A percentile compares a stretch with the other conserved stretches of the same genome.
phyloP scores from a whole-genome alignment of 1,284 basidiomycete species.

The Ceratobasidium sp. region DNA sequence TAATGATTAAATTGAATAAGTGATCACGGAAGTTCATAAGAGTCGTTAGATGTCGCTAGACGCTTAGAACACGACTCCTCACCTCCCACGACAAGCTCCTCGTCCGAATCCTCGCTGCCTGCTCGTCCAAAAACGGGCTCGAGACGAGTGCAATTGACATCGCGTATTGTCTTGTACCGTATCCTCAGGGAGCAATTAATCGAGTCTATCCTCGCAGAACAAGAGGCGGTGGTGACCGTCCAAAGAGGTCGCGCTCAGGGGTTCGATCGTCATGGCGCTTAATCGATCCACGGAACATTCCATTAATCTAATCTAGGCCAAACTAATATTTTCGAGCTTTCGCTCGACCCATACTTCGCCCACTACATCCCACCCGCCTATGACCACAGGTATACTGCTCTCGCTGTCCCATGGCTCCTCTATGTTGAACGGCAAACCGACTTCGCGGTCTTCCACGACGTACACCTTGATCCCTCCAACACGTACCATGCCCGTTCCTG shows the following conservation, averaged over 20 bases:
- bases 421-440: constrained; percentile 49
- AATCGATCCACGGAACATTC: constrained; percentile 9
- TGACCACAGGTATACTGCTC: constrained; percentile 49
- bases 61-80: constrained; percentile 40
- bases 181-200: too few relatives aligned
- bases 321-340: background rate
- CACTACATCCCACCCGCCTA: constrained; percentile 73
- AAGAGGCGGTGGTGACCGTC: background rate
- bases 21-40: constrained; percentile 9
- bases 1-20: background rate
- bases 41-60: constrained; percentile 1
- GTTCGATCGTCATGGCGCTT: constrained; percentile 38
- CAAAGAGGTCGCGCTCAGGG: constrained; percentile 30
- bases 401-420: constrained; percentile 17
- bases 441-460: constrained; percentile 61
- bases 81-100: constrained; percentile 98
- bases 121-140: constrained; percentile 87
- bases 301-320: background rate
- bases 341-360: constrained; percentile 67
- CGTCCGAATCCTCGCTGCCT: constrained; percentile 82
- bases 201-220: background rate
- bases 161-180: background rate
- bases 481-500: constrained; percentile 59
- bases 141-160: constrained; percentile 87
- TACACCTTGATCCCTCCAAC: constrained; percentile 70